These are phyloP conservation scores for Polyplosphaeria fusca DNA, from an alignment of 495 filamentous ascomycete genomes.

Conservation along the genomic window DNA sequence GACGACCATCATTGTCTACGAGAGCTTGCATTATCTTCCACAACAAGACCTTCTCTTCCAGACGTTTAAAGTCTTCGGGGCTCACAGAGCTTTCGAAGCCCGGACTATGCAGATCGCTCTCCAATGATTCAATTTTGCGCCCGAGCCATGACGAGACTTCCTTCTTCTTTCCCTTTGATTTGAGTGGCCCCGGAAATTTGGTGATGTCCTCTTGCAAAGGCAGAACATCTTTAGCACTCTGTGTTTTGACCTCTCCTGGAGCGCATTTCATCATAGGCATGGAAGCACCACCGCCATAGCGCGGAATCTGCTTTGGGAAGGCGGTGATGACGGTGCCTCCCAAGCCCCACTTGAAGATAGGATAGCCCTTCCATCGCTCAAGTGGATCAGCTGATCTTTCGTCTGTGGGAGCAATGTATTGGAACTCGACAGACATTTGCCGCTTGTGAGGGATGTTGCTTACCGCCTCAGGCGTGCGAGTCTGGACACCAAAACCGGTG, in stretches of 20 bases:
- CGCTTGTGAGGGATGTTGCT: slow-evolving; percentile 45
- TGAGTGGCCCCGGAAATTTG: slow-evolving; percentile 86
- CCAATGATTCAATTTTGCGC: slow-evolving; percentile 66
- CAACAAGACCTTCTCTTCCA: slow-evolving; percentile 77
- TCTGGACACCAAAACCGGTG: slow-evolving; percentile 37
- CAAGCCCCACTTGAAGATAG: slow-evolving; percentile 83
- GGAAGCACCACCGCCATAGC: slow-evolving; percentile 71
- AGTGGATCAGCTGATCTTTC: slow-evolving; percentile 76
- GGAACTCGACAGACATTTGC: slow-evolving; percentile 40
- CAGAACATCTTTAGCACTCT: slow-evolving; percentile 64
- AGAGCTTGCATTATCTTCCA: slow-evolving; percentile 83
- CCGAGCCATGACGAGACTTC: slow-evolving; percentile 81
- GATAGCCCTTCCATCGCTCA: slow-evolving; percentile 83
- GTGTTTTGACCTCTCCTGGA: slow-evolving; percentile 78
- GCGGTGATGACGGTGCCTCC: slow-evolving; percentile 78
- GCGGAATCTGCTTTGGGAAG: slow-evolving; percentile 84
- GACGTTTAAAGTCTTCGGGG: slow-evolving; percentile 43
- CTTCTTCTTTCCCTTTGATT: slow-evolving; percentile 90
- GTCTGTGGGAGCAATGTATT: slow-evolving; percentile 62
- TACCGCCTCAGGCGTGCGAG: slow-evolving; percentile 45
- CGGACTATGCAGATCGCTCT: slow-evolving; percentile 51
- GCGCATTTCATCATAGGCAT: slow-evolving; percentile 76
- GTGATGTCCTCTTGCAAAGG: slow-evolving; percentile 66
- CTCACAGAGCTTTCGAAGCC: slow-evolving; percentile 44
- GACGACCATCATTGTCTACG: slow-evolving; percentile 77